These are phyloP conservation scores for Kodamaea sagamina DNA, from an alignment of 805 yeast genomes.

Conservation along the genomic window DNA sequence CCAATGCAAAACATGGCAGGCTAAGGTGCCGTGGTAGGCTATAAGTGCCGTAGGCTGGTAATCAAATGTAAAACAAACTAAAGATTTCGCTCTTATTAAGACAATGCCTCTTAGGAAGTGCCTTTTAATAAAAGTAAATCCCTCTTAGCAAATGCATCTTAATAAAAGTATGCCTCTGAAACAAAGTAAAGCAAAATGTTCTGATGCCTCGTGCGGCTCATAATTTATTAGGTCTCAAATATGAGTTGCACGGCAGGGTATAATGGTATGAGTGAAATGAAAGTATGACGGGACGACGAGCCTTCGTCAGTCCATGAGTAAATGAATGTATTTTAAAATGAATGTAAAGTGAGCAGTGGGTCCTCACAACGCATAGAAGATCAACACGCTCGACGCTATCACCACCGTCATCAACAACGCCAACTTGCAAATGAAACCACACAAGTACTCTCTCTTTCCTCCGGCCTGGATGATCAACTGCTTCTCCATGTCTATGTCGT, in stretches of 20 bases:
- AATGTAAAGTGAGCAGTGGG: too few species aligned
- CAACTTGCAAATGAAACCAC: conserved; percentile 34
- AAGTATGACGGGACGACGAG: neutral
- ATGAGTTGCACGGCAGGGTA: conserved; percentile 1
- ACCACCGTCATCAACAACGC: conserved; percentile 31
- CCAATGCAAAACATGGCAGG: too few species aligned
- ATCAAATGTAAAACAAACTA: too few species aligned
- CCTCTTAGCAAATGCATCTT: too few species aligned
- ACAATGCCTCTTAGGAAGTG: too few species aligned
- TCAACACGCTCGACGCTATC: conserved; percentile 35
- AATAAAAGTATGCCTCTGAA: too few species aligned
- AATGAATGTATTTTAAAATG: neutral
- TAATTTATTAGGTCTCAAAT: conserved; percentile 1
- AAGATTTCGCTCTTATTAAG: too few species aligned
- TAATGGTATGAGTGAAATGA: neutral
- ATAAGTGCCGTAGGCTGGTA: too few species aligned
- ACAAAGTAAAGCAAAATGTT: neutral
- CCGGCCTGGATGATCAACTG: conserved; percentile 41
- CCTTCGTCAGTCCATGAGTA: neutral
- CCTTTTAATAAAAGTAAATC: too few species aligned
- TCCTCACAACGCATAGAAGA: conserved; percentile 34
- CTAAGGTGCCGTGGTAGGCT: too few species aligned
- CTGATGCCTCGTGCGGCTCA: neutral
- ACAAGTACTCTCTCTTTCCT: conserved; percentile 36
- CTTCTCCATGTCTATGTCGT: conserved; percentile 38